Percentiles rank a stretch among this genome's conserved stretches.
Conservation (phyloP, 495 filamentous ascomycete species). For the Aspergillus affinis region DNA sequence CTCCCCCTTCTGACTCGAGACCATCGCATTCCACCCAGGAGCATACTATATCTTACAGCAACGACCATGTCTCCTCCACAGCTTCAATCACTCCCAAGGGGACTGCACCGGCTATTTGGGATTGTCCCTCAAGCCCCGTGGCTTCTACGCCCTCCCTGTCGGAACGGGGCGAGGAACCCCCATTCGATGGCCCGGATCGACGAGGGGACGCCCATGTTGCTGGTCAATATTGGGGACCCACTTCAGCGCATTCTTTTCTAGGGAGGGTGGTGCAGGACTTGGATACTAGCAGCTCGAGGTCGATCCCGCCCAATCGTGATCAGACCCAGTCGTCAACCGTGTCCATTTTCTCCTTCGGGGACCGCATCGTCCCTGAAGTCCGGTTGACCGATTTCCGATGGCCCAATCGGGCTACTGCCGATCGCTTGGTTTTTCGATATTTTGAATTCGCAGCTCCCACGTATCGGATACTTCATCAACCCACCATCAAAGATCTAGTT, state of each 20-base stretch:
- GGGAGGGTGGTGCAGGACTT: conserved; percentile 21
- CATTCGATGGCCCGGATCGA: too few relatives aligned
- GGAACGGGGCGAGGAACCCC: background rate
- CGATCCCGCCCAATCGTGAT: conserved; percentile 1
- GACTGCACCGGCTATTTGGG: background rate
- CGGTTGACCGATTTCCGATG: conserved; percentile 19
- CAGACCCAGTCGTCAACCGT: background rate
- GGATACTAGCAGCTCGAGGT: conserved; percentile 14
- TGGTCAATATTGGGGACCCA: conserved; percentile 28
- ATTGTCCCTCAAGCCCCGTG: background rate
- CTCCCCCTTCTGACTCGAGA: conserved; percentile 15
- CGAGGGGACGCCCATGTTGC: conserved; percentile 5
- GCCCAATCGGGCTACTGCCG: conserved; percentile 19
- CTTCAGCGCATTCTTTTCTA: conserved; percentile 30
- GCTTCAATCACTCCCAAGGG: background rate
- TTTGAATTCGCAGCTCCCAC: conserved; percentile 36
- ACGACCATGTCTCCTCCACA: background rate
- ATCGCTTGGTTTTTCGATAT: conserved; percentile 26
- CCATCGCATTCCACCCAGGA: background rate
- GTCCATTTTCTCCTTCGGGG: conserved; percentile 28
- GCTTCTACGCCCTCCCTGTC: conserved; percentile 4
- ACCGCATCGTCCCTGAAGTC: conserved; percentile 21
- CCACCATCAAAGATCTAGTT: conserved; percentile 21
- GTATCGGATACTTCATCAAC: conserved; percentile 30
- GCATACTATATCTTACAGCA: too few relatives aligned